Base-by-base conservation (phyloP, 306 rosid genomes). In the Arachis stenosperma region DNA sequence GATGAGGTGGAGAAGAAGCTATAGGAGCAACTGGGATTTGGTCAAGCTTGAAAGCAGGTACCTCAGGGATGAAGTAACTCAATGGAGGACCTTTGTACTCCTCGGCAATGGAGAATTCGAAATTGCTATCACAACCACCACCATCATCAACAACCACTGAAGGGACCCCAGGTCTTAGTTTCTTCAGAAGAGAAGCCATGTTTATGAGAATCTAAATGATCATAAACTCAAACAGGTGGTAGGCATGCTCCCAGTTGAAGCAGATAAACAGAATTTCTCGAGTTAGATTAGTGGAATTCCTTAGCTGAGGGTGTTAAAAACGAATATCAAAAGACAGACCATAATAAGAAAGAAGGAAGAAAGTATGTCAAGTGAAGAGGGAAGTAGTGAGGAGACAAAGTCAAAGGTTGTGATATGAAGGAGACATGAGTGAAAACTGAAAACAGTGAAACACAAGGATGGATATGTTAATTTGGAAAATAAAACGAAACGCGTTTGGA, bases 81-180 rank as follows among this genome's bases (percentile, higher is more conserved):
- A 88, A 15, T 48, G 89, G 81, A 71, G 93, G 90, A 8, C 98
- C 98, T 76, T 9, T 37, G 66, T 92, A 92, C 72, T 82, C 89
- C 9, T 75, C 54, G 9, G 98, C 96, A 74, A 92, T 80, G 6
- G 98, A 90, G 65, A 80, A 92, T 22, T 92, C 96, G 53, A 73
- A 44, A 67, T 65, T 81, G 9, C 22, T 82, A 10, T 85, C 78
- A 10, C 58, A 65, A 7, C 44, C 78, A 10, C 65, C 75, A 9
- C 40, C 37, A 33, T 33, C 53, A 41, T 14, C 71, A 33, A 61
- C 76, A 11, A 75, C 66, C 71, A 62, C 63, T 40, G 91, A 69
- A 73, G 79, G 67, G 68, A 62, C 74, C 10, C 62, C 75, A 1
- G 59, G 63, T 61, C 79, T 64, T 54, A 81, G 72, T 51, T 82